Percentiles rank a stretch among this genome's conserved stretches.
These are phyloP conservation scores for Skeletonema marinoi DNA, from an alignment of 108 stramenopile genomes.

Conservation along the genomic window DNA sequence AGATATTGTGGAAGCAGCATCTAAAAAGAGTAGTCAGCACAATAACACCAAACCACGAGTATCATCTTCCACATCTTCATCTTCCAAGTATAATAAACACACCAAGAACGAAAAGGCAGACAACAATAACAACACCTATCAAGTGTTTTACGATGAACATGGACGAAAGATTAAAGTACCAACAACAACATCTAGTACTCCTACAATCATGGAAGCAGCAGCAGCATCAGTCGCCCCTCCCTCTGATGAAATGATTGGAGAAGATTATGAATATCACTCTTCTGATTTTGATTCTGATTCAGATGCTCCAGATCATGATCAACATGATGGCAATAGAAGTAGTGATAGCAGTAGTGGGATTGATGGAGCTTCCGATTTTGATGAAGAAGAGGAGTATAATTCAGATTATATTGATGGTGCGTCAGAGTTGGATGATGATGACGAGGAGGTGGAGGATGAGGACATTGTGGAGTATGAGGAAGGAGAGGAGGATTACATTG, in stretches of 20 bases:
- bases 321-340: neutral
- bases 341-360: neutral
- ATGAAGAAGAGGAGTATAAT: neutral
- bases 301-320: neutral
- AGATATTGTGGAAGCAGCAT: neutral
- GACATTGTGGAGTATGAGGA: neutral
- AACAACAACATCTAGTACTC: neutral
- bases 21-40: neutral
- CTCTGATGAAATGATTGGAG: neutral
- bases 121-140: neutral
- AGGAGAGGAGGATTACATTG: neutral
- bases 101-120: neutral
- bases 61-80: neutral
- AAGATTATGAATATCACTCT: neutral
- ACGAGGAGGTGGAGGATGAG: neutral
- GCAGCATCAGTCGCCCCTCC: neutral
- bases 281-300: neutral
- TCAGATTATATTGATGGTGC: neutral
- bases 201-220: neutral
- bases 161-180: neutral
- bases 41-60: neutral
- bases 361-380: neutral
- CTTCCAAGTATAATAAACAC: neutral
- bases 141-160: neutral
- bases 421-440: neutral